Base-by-base conservation (phyloP, 495 filamentous ascomycete species). In the Penicillium cosmopolitanum region DNA sequence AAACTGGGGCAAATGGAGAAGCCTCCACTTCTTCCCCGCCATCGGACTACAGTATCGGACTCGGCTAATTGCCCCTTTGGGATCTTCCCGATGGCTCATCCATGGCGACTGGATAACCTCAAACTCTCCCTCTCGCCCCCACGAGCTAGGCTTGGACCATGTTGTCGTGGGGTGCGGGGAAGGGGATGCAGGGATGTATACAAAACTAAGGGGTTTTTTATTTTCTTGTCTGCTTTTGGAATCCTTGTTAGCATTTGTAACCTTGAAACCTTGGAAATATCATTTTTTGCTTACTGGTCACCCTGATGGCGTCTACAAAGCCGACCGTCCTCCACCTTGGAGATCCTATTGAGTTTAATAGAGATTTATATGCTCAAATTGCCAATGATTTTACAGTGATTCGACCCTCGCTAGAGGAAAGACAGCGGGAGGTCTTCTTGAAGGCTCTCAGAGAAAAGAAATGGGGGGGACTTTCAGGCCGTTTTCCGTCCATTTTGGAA, bases 401-500 rank as follows among this genome's bases (percentile, higher is more conserved):
- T 18, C 51, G 58, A 12, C 58, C 58, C 10, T 60, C 52, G 5
- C 16, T 51, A 1, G 58, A 60, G 23, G 58, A 55, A 25, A 21
- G 52, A 50, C 52, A 60, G 50, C 52, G 58, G 3, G 35, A 46
- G 28, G 34, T n/a, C 6, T 60, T 60, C 25, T 21, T 55, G 4
- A 35, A 33, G 11, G 52, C 58, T n/a, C 35, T 55, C 12, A 51
- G 25, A 51, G 58, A 60, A 46, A 60, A 60, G 19, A 60, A 51
- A 60, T 60, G 58, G 58, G 58, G 58, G 58, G 8, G 35, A 51
- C 35, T 60, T 60, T 23, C 51, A 60, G 36, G 52, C 43, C 28
- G 23, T 60, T 31, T 55, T 60, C 23, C 57, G 58, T 46, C 52
- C 58, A 11, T 60, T 60, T 34, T 60, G 58, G 58, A 55, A 55